Conservation (phyloP, 1,284 basidiomycete genomes). For the Golubevia pallescens region DNA sequence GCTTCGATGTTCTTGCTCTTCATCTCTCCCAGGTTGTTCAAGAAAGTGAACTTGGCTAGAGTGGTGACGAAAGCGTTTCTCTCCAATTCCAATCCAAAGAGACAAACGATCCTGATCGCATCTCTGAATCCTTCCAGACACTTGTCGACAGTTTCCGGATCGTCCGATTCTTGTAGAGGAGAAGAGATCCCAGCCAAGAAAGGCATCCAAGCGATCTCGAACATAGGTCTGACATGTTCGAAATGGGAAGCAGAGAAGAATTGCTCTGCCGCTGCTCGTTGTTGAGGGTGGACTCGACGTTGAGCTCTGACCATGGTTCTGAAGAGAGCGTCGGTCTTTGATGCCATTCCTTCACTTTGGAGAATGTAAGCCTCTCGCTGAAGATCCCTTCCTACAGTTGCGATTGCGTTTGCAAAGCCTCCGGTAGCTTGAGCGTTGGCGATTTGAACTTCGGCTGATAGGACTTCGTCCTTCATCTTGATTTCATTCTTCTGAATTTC, state of each 20-base stretch:
- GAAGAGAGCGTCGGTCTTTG: slow-evolving; percentile 62
- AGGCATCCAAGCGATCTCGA: slow-evolving; percentile 64
- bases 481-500: slow-evolving; percentile 63
- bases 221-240: slow-evolving; percentile 64
- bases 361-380: slow-evolving; percentile 61
- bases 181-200: slow-evolving; percentile 60
- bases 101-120: slow-evolving; percentile 61
- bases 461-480: slow-evolving; percentile 63
- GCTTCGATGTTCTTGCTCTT: slow-evolving; percentile 63
- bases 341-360: slow-evolving; percentile 62
- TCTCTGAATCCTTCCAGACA: slow-evolving; percentile 60
- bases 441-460: slow-evolving; percentile 9
- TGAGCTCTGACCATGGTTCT: slow-evolving; percentile 63
- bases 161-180: slow-evolving; percentile 59
- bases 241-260: slow-evolving; percentile 63
- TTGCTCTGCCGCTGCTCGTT: slow-evolving; percentile 55
- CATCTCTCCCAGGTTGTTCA: slow-evolving; percentile 64
- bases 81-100: slow-evolving; percentile 62
- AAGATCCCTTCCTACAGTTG: slow-evolving; percentile 56
- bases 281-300: slow-evolving; percentile 45
- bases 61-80: slow-evolving; percentile 63
- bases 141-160: slow-evolving; percentile 46
- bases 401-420: slow-evolving; percentile 53
- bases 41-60: slow-evolving; percentile 63
- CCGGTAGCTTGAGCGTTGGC: slow-evolving; percentile 15